phyloP scores from a whole-genome alignment of 495 filamentous ascomycete genomes.

The Lasiosphaeria miniovina region DNA sequence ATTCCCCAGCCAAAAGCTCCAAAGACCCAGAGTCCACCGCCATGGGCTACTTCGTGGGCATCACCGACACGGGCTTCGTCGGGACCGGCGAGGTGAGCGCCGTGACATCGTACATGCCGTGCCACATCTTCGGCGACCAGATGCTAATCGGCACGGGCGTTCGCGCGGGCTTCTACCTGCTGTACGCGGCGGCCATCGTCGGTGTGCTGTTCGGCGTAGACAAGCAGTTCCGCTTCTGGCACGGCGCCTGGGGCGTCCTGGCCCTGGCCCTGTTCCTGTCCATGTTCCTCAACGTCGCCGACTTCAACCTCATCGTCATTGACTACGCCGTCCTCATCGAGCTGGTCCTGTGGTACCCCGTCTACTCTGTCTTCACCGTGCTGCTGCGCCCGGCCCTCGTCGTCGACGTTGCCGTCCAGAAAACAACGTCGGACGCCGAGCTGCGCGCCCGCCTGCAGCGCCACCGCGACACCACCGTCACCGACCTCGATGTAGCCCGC shows the following conservation, averaged over 20 bases:
- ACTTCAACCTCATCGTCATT: slow-evolving; percentile 29
- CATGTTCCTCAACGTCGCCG: slow-evolving; percentile 28
- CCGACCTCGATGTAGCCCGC: slow-evolving; percentile 19
- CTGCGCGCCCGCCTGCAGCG: slow-evolving; percentile 20
- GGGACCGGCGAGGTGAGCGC: slow-evolving; percentile 29
- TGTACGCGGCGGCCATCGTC: slow-evolving; percentile 29
- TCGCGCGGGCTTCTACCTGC: slow-evolving; percentile 31
- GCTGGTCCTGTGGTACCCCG: slow-evolving; percentile 32
- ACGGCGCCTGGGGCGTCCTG: slow-evolving; percentile 30
- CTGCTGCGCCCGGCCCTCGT: slow-evolving; percentile 28
- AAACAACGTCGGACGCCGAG: slow-evolving; percentile 19
- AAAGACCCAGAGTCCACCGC: not conserved
- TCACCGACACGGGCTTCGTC: slow-evolving; percentile 30
- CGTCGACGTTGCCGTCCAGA: slow-evolving; percentile 6
- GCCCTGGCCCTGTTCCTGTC: slow-evolving; percentile 27
- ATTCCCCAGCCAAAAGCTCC: not conserved
- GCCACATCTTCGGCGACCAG: slow-evolving; percentile 35
- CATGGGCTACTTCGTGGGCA: slow-evolving; percentile 29
- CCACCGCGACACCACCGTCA: slow-evolving; percentile 15
- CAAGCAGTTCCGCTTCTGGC: slow-evolving; percentile 34
- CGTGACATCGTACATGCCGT: slow-evolving; percentile 29
- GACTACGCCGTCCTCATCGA: slow-evolving; percentile 32
- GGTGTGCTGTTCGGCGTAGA: slow-evolving; percentile 29
- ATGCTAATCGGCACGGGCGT: slow-evolving; percentile 33
- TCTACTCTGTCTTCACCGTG: slow-evolving; percentile 31